Base-by-base conservation (phyloP, 2,329 filamentous ascomycete genomes). In the Aspergillus cejpii region DNA sequence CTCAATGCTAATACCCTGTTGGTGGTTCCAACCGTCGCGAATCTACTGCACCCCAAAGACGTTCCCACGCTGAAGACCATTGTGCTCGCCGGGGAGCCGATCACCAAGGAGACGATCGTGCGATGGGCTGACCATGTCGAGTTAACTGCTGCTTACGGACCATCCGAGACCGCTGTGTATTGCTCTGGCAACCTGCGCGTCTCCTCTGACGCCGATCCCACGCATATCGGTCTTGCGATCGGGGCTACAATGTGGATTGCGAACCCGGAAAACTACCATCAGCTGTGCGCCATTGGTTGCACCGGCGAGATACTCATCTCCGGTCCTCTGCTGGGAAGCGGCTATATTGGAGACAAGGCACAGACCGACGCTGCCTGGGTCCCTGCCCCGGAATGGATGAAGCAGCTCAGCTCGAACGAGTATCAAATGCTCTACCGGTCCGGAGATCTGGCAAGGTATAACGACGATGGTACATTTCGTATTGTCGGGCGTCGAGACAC, bases 1-100 rank as follows among this genome's bases (percentile, higher is more conserved):
- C 71, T 82, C 59, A 83, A 79, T 0, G 74, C 78, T 0, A 68
- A n/a, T n/a, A n/a, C n/a, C n/a, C n/a, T n/a, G n/a, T n/a, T n/a
- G n/a, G n/a, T n/a, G n/a, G n/a, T n/a, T n/a, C n/a, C n/a, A n/a
- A n/a, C n/a, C n/a, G n/a, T n/a, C n/a, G n/a, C n/a, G n/a, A n/a
- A n/a, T n/a, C n/a, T n/a, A n/a, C n/a, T n/a, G n/a, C n/a, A n/a
- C n/a, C n/a, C n/a, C n/a, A n/a, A n/a, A n/a, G n/a, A n/a, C n/a
- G n/a, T n/a, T n/a, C n/a, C n/a, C n/a, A n/a, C n/a, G n/a, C n/a
- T n/a, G n/a, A n/a, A n/a, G n/a, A n/a, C n/a, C n/a, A n/a, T n/a
- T n/a, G n/a, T n/a, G n/a, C n/a, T n/a, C n/a, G n/a, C n/a, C n/a
- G n/a, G n/a, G n/a, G n/a, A n/a, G n/a, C n/a, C n/a, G n/a, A n/a